Evolutionary conservation across 345 rosid species (phyloP), one percentile per base, ranked within the genome.

Genomic region (Mallotus nudiflorus): DNA sequence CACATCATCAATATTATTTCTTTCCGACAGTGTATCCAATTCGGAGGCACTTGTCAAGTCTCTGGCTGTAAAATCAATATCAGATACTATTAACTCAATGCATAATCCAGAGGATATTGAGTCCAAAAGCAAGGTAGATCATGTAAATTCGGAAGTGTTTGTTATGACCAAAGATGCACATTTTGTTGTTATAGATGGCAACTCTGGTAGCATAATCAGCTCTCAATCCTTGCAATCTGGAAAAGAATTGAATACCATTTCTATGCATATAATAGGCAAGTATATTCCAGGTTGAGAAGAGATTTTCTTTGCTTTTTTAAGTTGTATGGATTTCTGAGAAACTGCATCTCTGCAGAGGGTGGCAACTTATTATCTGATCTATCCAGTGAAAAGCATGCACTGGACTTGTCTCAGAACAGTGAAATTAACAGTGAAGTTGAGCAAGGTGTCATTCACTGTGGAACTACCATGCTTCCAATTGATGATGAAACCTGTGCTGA

Each of bases 181-280:
- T 75, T 55, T 88, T 73, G 70, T 68, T 78, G 70, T 84, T 81
- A 75, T 89, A 49, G 92, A 90, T 77, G 85, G 82, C 67, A 78
- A 72, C 57, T 82, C 81, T 29, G 94, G 97, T 70, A 72, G 75
- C 70, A 60, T 75, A 51, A 51, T 87, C 63, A 67, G 80, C 75
- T 77, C 86, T 25, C 82, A 63, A 60, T 75, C 81, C 60, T 62
- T 70, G 71, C 72, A 66, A 76, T 73, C 74, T 67, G 73, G 73
- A 73, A 77, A 78, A 79, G 86, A 83, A 52, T 76, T 82, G 37
- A 76, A 58, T 75, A 86, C 86, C 35, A 73, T 89, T 71, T 79
- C 87, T 74, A 82, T 90, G 87, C 81, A 85, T 78, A 76, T 87
- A 53, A 72, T 86, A 86, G 97, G 98, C 82, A 85, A 73, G 83